Evolutionary conservation across 108 stramenopile species (phyloP).

Genomic region (Skeletonema costatum): DNA sequence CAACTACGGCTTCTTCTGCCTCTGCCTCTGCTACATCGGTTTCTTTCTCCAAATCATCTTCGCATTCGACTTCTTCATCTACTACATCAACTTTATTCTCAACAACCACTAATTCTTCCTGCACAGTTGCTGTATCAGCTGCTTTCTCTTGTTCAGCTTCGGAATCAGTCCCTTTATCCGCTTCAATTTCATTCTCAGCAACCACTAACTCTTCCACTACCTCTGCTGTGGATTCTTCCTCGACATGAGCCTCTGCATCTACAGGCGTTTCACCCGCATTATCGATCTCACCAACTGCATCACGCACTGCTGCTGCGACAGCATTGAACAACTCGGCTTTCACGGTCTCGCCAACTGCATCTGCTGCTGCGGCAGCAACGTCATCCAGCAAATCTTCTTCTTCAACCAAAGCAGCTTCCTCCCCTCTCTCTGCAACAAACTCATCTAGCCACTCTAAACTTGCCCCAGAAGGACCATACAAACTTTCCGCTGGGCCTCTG

Average conservation of each 20-base stretch:
- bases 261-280: background rate
- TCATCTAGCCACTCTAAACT: conserved; percentile 69
- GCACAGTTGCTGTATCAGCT: background rate
- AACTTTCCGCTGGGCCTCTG: conserved; percentile 62
- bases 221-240: background rate
- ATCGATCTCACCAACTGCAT: no score
- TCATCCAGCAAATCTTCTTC: background rate
- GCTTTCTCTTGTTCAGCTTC: background rate
- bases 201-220: background rate
- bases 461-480: conserved; percentile 75
- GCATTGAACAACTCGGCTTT: background rate
- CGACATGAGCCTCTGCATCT: background rate
- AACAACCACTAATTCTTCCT: background rate
- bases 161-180: background rate
- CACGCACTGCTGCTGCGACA: background rate
- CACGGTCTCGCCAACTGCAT: background rate
- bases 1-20: no score
- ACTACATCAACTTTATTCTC: conserved; percentile 35
- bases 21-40: no score
- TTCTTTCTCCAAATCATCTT: no score
- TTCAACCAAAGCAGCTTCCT: conserved; percentile 8
- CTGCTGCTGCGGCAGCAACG: background rate
- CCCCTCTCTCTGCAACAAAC: conserved; percentile 56
- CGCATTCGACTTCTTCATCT: no score
- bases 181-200: background rate